phyloP scores from a whole-genome alignment of 2,329 filamentous ascomycete species.

The Graphiopsis chlorocephala region DNA sequence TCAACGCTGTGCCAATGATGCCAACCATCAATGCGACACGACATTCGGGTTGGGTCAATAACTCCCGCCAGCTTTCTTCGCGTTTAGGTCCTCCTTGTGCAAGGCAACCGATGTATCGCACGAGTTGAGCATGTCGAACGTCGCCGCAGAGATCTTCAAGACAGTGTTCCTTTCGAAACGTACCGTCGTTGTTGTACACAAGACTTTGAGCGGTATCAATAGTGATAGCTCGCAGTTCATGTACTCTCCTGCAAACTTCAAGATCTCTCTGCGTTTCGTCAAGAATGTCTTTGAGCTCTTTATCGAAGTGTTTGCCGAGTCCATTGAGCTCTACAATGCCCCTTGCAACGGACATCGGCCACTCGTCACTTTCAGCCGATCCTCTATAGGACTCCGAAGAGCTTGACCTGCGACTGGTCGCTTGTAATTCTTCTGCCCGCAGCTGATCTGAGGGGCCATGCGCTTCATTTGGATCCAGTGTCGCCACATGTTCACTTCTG shows the following conservation, averaged over 20 bases:
- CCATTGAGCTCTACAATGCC: not conserved
- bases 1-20: conserved; percentile 29
- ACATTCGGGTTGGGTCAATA: conserved; percentile 20
- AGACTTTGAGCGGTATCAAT: not conserved
- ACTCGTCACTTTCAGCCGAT: not conserved
- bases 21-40: conserved; percentile 28
- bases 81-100: conserved; percentile 26
- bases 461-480: not conserved
- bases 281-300: not conserved
- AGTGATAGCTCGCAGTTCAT: not conserved
- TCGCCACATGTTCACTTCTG: not conserved
- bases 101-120: conserved; percentile 35
- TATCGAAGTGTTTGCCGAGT: no score
- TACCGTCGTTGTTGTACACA: not conserved
- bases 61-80: conserved; percentile 24
- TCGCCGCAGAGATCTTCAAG: not conserved
- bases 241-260: conserved; percentile 4
- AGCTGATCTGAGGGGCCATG: not conserved
- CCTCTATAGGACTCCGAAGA: not conserved
- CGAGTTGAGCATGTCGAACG: conserved; percentile 12
- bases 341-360: not conserved
- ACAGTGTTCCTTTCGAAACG: not conserved
- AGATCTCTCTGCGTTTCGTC: not conserved
- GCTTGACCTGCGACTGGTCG: not conserved
- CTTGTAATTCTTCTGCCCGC: not conserved